Base-by-base conservation (phyloP, 2,329 filamentous ascomycete genomes). In the Aspergillus latus region DNA sequence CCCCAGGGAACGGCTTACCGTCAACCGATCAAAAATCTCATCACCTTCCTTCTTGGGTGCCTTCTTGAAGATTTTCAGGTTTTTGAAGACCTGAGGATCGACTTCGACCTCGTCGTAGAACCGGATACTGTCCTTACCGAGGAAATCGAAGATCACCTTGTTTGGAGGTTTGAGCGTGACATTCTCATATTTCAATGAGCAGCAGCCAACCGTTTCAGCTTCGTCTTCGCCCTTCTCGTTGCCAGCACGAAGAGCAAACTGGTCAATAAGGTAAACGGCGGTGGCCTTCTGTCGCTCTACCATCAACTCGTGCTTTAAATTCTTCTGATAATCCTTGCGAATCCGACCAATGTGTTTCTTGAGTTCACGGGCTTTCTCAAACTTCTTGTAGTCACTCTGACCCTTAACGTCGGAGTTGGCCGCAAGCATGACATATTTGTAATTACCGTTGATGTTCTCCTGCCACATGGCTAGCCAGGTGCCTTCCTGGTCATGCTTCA, bases 391-490 rank as follows among this genome's bases (percentile, higher is more conserved):
- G 72, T 99, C 94, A 69, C 92, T 96, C 74, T 96, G 92, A 44
- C 94, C 94, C 77, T 99, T 99, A 77, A 99, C 84, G 68, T 94
- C 90, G 62, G 93, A 97, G 74, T 94, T 96, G 50, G 94, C 93
- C 52, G 92, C 92, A 74, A 99, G 84, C 94, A 99, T 99, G 62
- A 99, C 94, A 74, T 99, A 99, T 77, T 99, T 99, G 84, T 97
- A 97, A 54, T 92, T 92, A 62, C 89, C 88, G 68, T 99, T 99
- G 81, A 99, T 95, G 74, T 99, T 99, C 73, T 99, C 94, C 72
- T 97, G 93, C 94, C 94, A 99, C 91, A 96, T 97, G 40, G 92
- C 94, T 59, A 99, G 81, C 94, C 94, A 99, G 1, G 94, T 99
- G 30, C 92, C 94, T 75, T 94, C 94, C 70, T 96, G 92, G 70